Conservation (phyloP, 2,329 filamentous ascomycete genomes). For the Penicillium decumbens region DNA sequence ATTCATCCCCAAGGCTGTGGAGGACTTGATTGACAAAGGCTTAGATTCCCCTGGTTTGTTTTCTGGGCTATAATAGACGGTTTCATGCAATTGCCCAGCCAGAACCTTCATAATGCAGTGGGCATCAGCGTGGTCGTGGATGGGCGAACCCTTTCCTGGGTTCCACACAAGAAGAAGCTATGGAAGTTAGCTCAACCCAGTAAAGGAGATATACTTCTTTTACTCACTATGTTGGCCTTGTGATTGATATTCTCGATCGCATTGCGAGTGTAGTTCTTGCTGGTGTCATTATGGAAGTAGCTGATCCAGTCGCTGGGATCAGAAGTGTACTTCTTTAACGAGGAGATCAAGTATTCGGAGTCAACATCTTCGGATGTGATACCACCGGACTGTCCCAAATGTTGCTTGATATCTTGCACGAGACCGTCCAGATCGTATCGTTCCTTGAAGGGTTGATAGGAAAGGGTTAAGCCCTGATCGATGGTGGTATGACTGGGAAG, state of each 20-base stretch:
- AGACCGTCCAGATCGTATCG: constrained; percentile 24
- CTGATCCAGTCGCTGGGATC: constrained; percentile 28
- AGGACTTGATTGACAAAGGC: constrained; percentile 25
- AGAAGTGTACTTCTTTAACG: constrained; percentile 27
- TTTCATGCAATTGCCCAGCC: constrained; percentile 28
- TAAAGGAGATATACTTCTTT: background rate
- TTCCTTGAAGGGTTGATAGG: constrained; percentile 17
- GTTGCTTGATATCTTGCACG: constrained; percentile 26
- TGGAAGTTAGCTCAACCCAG: background rate
- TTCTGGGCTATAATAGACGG: constrained; percentile 24
- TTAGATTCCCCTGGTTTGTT: constrained; percentile 4
- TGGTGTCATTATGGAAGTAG: constrained; percentile 29
- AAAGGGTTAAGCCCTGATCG: constrained; percentile 10
- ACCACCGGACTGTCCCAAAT: constrained; percentile 25
- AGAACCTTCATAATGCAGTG: constrained; percentile 38
- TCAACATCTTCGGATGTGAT: constrained; percentile 27
- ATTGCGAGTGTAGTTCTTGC: constrained; percentile 34
- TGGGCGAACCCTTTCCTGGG: constrained; percentile 33
- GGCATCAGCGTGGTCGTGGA: constrained; percentile 36
- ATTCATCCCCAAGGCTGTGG: constrained; percentile 23
- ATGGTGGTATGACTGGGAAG: constrained; percentile 9
- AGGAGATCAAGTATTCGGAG: constrained; percentile 23
- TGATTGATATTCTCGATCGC: constrained; percentile 32
- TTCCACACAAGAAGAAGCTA: constrained; percentile 35
- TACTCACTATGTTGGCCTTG: constrained; percentile 31